These are phyloP conservation scores for Eremothecium cymbalariae DNA, from an alignment of 1,139 yeast species.

Conservation along the genomic window DNA sequence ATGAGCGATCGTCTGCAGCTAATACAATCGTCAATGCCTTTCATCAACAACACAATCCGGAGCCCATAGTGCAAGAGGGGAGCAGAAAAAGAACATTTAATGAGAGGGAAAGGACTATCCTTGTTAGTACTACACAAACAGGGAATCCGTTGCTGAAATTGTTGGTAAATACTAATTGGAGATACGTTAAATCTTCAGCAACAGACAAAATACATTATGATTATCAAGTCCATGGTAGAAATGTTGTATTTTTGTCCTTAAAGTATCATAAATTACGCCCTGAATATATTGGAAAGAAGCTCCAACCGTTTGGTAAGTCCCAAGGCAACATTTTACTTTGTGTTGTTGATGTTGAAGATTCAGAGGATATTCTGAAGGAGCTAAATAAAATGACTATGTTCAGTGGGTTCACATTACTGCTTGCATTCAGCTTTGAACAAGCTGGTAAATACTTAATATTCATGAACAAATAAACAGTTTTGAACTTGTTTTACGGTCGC, in stretches of 20 bases:
- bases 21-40: slow-evolving; percentile 22
- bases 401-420: slow-evolving; percentile 59
- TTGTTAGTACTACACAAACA: slow-evolving; percentile 48
- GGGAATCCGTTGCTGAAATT: slow-evolving; percentile 52
- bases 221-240: slow-evolving; percentile 55
- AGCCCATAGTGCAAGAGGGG: slow-evolving; percentile 1
- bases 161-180: slow-evolving; percentile 44
- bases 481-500: too few relatives aligned
- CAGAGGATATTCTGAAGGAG: slow-evolving; percentile 59
- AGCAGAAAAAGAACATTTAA: slow-evolving; percentile 11
- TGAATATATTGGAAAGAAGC: slow-evolving; percentile 69
- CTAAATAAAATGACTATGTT: slow-evolving; percentile 63
- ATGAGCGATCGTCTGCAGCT: too few relatives aligned
- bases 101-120: slow-evolving; percentile 27
- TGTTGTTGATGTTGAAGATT: slow-evolving; percentile 72
- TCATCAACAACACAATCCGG: slow-evolving; percentile 16
- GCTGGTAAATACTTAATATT: slow-evolving; percentile 67
- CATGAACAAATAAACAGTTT: slow-evolving; percentile 22
- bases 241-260: slow-evolving; percentile 64
- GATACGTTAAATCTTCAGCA: slow-evolving; percentile 35
- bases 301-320: slow-evolving; percentile 47
- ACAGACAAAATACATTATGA: slow-evolving; percentile 49
- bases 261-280: slow-evolving; percentile 84
- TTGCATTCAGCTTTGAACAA: slow-evolving; percentile 80
- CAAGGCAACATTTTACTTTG: slow-evolving; percentile 58